Conservation (phyloP, 2,329 filamentous ascomycete species). For the Xylariales sp. region DNA sequence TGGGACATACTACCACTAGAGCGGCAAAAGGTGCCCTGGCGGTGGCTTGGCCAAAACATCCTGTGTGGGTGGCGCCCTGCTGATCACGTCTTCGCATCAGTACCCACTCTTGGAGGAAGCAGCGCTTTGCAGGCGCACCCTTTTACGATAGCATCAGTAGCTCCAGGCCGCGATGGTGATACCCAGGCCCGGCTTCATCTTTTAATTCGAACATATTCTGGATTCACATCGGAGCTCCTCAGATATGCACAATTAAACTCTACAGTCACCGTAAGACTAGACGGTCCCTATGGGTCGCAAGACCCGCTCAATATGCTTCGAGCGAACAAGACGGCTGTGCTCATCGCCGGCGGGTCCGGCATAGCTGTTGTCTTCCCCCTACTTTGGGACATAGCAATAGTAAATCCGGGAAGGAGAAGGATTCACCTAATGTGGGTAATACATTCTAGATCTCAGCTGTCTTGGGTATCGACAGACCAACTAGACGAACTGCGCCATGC, state of each 20-base stretch:
- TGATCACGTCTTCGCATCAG: constrained; percentile 72
- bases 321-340: constrained; percentile 60
- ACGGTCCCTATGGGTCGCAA: constrained; percentile 72
- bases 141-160: constrained; percentile 73
- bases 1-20: constrained; percentile 50
- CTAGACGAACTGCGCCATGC: constrained; percentile 60
- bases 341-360: constrained; percentile 73
- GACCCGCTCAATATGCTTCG: constrained; percentile 66
- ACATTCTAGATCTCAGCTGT: constrained; percentile 62
- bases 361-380: constrained; percentile 74
- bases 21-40: constrained; percentile 24
- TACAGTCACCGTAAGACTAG: constrained; percentile 63
- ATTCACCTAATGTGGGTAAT: constrained; percentile 70
- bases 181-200: constrained; percentile 65
- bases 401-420: constrained; percentile 42
- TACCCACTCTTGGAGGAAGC: constrained; percentile 64
- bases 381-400: constrained; percentile 61
- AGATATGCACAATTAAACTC: constrained; percentile 59
- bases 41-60: constrained; percentile 51
- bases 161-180: constrained; percentile 52
- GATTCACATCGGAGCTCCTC: constrained; percentile 69
- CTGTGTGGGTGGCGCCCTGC: constrained; percentile 67
- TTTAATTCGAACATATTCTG: constrained; percentile 68
- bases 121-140: constrained; percentile 71
- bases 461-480: constrained; percentile 64